Evolutionary conservation across 2,329 filamentous ascomycete species (phyloP), one percentile per base, ranked within the genome.

Genomic region (Didymella pomorum): DNA sequence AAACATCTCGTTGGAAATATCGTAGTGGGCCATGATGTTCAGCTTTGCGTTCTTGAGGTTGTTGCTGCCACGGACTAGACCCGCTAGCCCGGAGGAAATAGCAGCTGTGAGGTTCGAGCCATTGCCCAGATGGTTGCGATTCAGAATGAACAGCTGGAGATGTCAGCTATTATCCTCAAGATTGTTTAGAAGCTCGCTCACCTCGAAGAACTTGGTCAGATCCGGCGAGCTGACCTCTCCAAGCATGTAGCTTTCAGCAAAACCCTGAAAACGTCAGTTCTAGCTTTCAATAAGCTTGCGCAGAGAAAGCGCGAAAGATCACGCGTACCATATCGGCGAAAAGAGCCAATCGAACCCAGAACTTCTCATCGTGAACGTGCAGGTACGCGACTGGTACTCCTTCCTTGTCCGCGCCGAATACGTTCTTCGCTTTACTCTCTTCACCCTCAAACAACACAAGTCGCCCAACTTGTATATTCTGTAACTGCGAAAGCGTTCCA

Each of bases 1-100:
- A 67, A 92, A 91, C 87, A 91, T 90, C 57, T 87, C 86, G 69
- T 92, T 92, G 63, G 86, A 88, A 61, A 91, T 89, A 67, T 92
- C 89, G 72, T 92, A 92, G 64, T 92, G 89, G 4, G 88, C 88
- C 2, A 84, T 84, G 51, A 90, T 87, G 70, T 92, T 91, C 42
- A 90, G 79, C 11, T 69, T 70, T 11, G 87, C 84, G 56, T 81
- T 82, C 53, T 78, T 76, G 16, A 82, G 77, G 51, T 79, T 81
- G 68, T 82, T 82, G 43, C 77, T 81, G 43, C 76, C 73, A 46
- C 80, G 73, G 14, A 81, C 64, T 33, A 90, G 71, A 46, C 83
- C 84, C 3, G 86, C 83, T 39, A 90, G 73, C 3, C 84, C 82
- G 6, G 82, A 81, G 1, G 84, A 84, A 28, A 90, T 69, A 46